Base-by-base conservation (phyloP, 2,329 filamentous ascomycete genomes). In the Clonostachys rhizophaga region DNA sequence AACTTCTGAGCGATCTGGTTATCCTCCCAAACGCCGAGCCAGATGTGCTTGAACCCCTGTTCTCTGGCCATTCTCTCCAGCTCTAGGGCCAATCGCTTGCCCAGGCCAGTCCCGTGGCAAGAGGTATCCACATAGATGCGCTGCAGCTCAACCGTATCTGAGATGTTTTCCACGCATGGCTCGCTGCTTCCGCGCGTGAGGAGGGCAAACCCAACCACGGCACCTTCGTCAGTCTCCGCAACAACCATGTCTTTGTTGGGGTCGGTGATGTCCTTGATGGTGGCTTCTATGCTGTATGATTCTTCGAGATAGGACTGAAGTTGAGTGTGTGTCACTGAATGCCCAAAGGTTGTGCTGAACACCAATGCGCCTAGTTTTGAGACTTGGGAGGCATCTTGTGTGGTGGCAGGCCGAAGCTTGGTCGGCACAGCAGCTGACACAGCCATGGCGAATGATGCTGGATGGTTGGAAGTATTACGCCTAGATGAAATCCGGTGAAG, bases 21-120 rank as follows among this genome's bases (percentile, higher is more conserved):
- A 50, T 72, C 67, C 44, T 75, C 68, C 72, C 72, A 75, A 10
- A 75, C 71, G 0, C 71, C 71, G 10, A 75, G 54, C 71, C 72
- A 76, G 16, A 75, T 57, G 24, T 66, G 57, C 43, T 53, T 57
- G 34, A 65, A 72, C 0, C 65, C 70, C 30, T 65, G 57, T 5
- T 60, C 52, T 42, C 57, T 55, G 2, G 70, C 69, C 49, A 69
- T 54, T 2, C 47, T 51, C 50, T 67, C 64, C 11, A 63, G 49
- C 14, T 44, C 50, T 10, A 46, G 48, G 40, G 57, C 60, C n/a
- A 71, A 53, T 33, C 55, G 50, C 44, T 55, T 65, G 5, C 65
- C 72, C 2, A 72, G 54, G 0, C 71, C 71, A 11, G 48, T 52
- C 0, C 71, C 70, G 39, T 72, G 69, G 7, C 51, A 53, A 3